Evolutionary conservation across 1,284 basidiomycete species (phyloP), one percentile per base, ranked within the genome.

Genomic region (Waitea zeae): DNA sequence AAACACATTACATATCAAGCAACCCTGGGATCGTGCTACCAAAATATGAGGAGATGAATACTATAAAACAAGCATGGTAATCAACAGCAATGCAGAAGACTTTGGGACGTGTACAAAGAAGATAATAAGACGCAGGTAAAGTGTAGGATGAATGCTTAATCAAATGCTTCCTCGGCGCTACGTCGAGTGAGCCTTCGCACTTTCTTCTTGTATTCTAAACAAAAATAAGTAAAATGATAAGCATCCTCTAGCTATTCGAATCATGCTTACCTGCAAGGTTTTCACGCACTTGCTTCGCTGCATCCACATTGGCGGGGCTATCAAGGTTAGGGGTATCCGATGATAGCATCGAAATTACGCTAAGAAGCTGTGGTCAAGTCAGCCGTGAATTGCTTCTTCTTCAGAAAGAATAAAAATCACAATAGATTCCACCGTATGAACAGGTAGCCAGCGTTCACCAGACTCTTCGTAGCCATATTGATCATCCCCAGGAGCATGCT

Each of bases 391-490:
- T 31, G 2, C 11, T 13, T 13, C 35, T 12, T 34, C 13, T 29
- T 43, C 29, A 38, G 42, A 34, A 38, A n/a, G 19, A 20, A 37
- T n/a, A 14, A 15, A 27, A 19, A 90, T 55, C 46, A 96, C 93
- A 42, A 99, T 97, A 7, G 89, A 90, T 59, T 97, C 92, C 30
- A 96, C 82, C 0, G 83, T 86, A 52, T 98, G 95, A 15, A 99
- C 89, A 0, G 95, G 95, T 55, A 93, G 63, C 95, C 95, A 99
- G 41, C 95, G 62, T 62, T 99, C 95, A 34, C 88, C 82, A 1
- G 95, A 92, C 49, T 96, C 87, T 54, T 99, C 95, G 49, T 92
- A 97, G 5, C 95, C 95, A 52, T 87, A 98, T 56, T 97, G 84
- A 57, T 99, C 95, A 39, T 93, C 86, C 33, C 90, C 93, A 2